Evolutionary conservation across 2,329 filamentous ascomycete genomes (phyloP), one percentile per base, ranked within the genome.

Genomic region (Aspergillus piperis): DNA sequence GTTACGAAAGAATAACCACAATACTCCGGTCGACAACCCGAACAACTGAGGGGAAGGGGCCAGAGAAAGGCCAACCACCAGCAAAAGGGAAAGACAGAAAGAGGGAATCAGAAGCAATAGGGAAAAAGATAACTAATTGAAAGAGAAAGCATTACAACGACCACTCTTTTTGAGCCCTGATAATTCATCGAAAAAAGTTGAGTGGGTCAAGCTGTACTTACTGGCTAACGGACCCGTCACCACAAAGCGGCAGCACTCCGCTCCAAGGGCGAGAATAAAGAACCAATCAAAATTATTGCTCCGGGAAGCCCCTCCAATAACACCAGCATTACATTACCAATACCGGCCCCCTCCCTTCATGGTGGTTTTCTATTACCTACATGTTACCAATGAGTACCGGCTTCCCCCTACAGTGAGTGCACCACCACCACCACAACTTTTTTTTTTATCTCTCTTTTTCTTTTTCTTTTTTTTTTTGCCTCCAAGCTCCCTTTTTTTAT

Each of bases 171-270:
- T 15, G 54, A 51, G 60, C 54, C 60, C 57, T 63, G 56, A 63
- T 63, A 65, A 59, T 62, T 60, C 58, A 50, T 55, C 48, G 30
- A 53, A 50, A 62, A 27, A 62, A 42, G 32, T 36, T 36, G 52
- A 61, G 65, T 68, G 66, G 66, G 66, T 64, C 66, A 10, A 51
- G 49, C 23, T 44, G 32, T 36, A 54, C 38, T 56, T 57, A 60
- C 57, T 65, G 57, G 56, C 60, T 36, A 65, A 67, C 61, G 61
- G 66, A 65, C 56, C 65, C 62, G 58, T 68, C 66, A 66, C 66
- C 64, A 66, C 61, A 64, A 66, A 68, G 60, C 66, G 65, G 63
- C 65, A 64, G 58, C 63, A 54, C 63, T 62, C 60, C 59, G 63
- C 61, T 62, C 60, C 53, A 52, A 55, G 57, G 55, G 53, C 39